Conservation (phyloP, 805 yeast genomes). For the Wickerhamiella sergipiensis region DNA sequence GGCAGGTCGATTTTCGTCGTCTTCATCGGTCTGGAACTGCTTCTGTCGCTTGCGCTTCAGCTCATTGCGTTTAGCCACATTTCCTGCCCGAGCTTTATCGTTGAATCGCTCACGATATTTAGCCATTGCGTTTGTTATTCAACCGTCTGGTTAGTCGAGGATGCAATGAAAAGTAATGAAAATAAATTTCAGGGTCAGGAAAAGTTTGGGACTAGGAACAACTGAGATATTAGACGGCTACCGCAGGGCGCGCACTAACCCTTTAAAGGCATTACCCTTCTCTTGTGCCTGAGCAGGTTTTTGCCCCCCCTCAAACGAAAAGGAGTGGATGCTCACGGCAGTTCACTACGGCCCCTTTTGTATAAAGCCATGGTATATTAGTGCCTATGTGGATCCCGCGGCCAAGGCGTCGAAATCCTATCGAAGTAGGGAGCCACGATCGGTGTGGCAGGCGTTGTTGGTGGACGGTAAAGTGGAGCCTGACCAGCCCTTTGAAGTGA, state of each 20-base stretch:
- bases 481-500: conserved; percentile 25
- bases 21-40: conserved; percentile 34
- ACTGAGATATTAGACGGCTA: neutral
- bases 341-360: conserved; percentile 56
- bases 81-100: conserved; percentile 76
- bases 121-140: conserved; percentile 57
- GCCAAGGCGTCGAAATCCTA: conserved; percentile 15
- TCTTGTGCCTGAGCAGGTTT: too few species aligned
- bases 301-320: too few species aligned
- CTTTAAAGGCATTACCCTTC: too few species aligned
- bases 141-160: neutral
- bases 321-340: conserved; percentile 37
- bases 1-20: conserved; percentile 5
- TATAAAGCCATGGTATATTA: conserved; percentile 80
- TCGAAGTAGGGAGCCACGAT: conserved; percentile 16
- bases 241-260: too few species aligned
- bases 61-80: conserved; percentile 64
- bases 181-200: neutral
- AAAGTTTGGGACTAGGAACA: neutral
- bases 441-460: conserved; percentile 15
- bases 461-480: conserved; percentile 40
- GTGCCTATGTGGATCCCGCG: conserved; percentile 50
- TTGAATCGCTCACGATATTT: conserved; percentile 68
- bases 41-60: conserved; percentile 55
- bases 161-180: too few species aligned